These are phyloP conservation scores for Globisporangium lucens DNA, from an alignment of 352 stramenopile species.

Conservation along the genomic window DNA sequence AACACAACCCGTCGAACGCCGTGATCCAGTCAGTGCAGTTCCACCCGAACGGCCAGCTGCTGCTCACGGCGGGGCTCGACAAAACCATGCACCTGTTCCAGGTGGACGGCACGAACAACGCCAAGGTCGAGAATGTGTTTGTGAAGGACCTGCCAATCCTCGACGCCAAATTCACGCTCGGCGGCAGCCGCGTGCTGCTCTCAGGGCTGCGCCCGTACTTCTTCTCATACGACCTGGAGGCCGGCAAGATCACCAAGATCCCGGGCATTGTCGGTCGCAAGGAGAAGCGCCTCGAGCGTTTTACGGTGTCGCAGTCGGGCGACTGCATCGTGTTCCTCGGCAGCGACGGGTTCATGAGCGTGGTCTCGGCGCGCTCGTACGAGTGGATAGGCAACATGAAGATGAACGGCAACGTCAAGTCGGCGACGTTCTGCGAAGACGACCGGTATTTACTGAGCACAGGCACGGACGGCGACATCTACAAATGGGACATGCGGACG, in stretches of 20 bases:
- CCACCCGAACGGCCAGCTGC: slow-evolving; percentile 83
- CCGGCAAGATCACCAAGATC: slow-evolving; percentile 91
- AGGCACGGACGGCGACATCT: slow-evolving; percentile 95
- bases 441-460: slow-evolving; percentile 91
- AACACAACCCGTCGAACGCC: slow-evolving; percentile 78
- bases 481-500: slow-evolving; percentile 94
- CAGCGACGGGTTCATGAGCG: slow-evolving; percentile 94
- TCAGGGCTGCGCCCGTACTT: slow-evolving; percentile 94
- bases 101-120: slow-evolving; percentile 87
- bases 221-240: slow-evolving; percentile 95
- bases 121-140: slow-evolving; percentile 88
- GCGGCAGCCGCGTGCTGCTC: slow-evolving; percentile 85
- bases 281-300: slow-evolving; percentile 91
- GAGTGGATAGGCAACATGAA: slow-evolving; percentile 94
- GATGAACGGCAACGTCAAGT: slow-evolving; percentile 93
- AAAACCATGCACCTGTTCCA: slow-evolving; percentile 93
- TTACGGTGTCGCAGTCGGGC: slow-evolving; percentile 88
- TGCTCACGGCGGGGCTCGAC: slow-evolving; percentile 90
- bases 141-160: slow-evolving; percentile 89
- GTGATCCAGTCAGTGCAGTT: slow-evolving; percentile 89
- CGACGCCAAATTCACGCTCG: slow-evolving; percentile 80
- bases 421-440: slow-evolving; percentile 91
- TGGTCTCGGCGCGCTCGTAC: slow-evolving; percentile 91
- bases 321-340: slow-evolving; percentile 92
- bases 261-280: slow-evolving; percentile 84